Base-by-base conservation (phyloP, 106 monocot genomes). In the Narthecium ossifragum region DNA sequence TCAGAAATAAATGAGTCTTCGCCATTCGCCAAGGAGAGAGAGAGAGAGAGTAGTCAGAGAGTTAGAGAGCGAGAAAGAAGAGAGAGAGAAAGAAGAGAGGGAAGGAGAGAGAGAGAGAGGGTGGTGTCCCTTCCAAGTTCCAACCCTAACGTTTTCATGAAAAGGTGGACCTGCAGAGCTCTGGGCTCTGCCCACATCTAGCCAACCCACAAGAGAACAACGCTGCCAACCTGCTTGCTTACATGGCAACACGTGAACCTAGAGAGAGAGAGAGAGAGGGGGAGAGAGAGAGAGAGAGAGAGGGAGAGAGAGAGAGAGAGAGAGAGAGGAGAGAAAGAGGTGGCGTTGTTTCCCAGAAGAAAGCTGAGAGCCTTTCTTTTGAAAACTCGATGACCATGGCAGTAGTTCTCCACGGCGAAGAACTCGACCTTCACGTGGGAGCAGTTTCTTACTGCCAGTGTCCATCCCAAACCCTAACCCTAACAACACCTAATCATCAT, bases 241-340 rank as follows among this genome's bases (percentile, higher is more conserved):
- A 84, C 75, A 74, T 78, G 80, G 78, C 81, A 68, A 50, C 84
- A 74, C 73, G 88, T 83, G 82, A 86, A 67, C 22, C 18, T 47
- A 62, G 54, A 66, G 63, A 46, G 68, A 71, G 75, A 68, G 26
- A 63, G 61, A 51, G 54, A 54, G 24, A 58, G 51, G 18, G n/a
- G 9, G 25, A 32, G 38, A 8, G n/a, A 15, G 29, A 53, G 12
- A 50, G 31, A 34, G 17, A 26, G 34, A 31, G 13, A 24, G 24
- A 49, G 63, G 6, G 8, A 14, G 34, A 23, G 22, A 8, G 5
- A 26, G 34, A 36, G 26, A 23, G 7, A 15, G 30, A n/a, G 11
- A 49, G 3, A 12, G 23, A 51, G 8, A 8, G 22, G 51, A 45
- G 29, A 14, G 11, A 1, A 23, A 39, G n/a, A n/a, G n/a, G n/a